These are phyloP conservation scores for Carex parvula DNA, from an alignment of 176 grass and related monocot genomes.

Conservation along the genomic window DNA sequence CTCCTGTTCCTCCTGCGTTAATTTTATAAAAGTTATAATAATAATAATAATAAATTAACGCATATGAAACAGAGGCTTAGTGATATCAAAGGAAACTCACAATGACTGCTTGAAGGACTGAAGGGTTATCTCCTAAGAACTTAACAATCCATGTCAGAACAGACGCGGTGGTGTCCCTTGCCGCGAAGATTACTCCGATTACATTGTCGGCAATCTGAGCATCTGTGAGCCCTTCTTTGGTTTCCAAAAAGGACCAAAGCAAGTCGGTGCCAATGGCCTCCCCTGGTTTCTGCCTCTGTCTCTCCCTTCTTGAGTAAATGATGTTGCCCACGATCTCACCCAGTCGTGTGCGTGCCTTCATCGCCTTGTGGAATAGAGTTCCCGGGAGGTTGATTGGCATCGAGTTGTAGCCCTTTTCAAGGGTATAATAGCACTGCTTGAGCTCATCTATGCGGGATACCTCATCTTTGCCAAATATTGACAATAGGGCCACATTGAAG, in stretches of 20 bases:
- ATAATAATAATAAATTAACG: neutral
- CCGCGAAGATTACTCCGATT: slow-evolving; percentile 91
- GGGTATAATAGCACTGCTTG: slow-evolving; percentile 85
- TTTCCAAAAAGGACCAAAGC: slow-evolving; percentile 82
- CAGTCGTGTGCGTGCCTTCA: slow-evolving; percentile 70
- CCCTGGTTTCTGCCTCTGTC: slow-evolving; percentile 2
- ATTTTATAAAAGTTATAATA: neutral
- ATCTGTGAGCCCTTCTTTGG: slow-evolving; percentile 72
- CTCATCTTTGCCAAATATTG: slow-evolving; percentile 92
- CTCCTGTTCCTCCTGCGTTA: slow-evolving; percentile 68
- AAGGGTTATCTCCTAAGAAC: slow-evolving; percentile 82
- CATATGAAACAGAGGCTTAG: no score
- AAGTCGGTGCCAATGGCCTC: slow-evolving; percentile 34
- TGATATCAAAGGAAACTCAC: slow-evolving; percentile 35
- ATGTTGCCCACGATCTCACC: slow-evolving; percentile 71
- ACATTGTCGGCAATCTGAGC: slow-evolving; percentile 91
- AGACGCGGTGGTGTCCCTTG: slow-evolving; percentile 91
- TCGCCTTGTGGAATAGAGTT: slow-evolving; percentile 92
- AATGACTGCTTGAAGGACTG: slow-evolving; percentile 62
- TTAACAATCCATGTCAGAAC: slow-evolving; percentile 99
- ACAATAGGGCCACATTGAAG: slow-evolving; percentile 91
- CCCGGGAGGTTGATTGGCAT: slow-evolving; percentile 95
- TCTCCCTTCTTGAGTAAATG: slow-evolving; percentile 54
- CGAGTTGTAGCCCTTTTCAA: slow-evolving; percentile 98
- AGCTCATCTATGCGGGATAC: slow-evolving; percentile 81